Evolutionary conservation across 805 yeast species (phyloP), one percentile per base, ranked within the genome.

Genomic region (Saccharomycopsis sp.): DNA sequence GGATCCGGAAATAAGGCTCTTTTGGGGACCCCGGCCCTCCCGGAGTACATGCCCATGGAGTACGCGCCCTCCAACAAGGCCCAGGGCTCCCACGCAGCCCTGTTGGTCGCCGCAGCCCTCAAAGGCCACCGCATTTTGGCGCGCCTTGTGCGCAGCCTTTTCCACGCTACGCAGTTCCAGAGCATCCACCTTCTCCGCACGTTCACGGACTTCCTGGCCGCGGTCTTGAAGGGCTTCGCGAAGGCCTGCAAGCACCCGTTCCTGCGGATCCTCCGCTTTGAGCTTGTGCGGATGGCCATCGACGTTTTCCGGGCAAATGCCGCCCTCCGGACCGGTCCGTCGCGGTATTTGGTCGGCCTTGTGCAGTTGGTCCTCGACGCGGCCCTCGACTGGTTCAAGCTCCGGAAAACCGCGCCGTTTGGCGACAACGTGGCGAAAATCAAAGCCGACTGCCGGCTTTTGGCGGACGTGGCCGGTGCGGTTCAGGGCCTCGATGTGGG

Each of bases 191-290:
- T 87, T 34, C 71, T 89, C 63, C 84, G 83, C 63, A 69, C 87
- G 58, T 89, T 89, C 66, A 85, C 91, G 0, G 72, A 83, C 34
- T 75, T 86, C 54, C 74, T 80, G 16, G 71, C 80, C 34, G 69
- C 78, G 48, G 89, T 91, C 0, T 73, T 91, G 63, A 66, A 68
- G 14, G 73, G 75, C 50, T 70, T 84, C 47, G 64, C 69, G 2
- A 64, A 66, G 47, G 97, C 94, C 2, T 87, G 96, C 64, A 70
- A 79, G 53, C 97, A 92, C 70, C 96, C 97, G 8, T 83, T 83
- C 67, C 82, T 97, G 0, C 78, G 97, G 61, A 68, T 83, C 60
- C 76, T 80, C 5, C 77, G 98, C 59, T 87, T 87, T 66, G 95
- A 89, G 67, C 70, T 92, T 62, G 75, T 90, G 52, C 71, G 77